A percentile compares a stretch with the other conserved stretches of the same genome.
Conservation (phyloP, 768 basidiomycete genomes). For the Lanmaoa pseudosensibilis region DNA sequence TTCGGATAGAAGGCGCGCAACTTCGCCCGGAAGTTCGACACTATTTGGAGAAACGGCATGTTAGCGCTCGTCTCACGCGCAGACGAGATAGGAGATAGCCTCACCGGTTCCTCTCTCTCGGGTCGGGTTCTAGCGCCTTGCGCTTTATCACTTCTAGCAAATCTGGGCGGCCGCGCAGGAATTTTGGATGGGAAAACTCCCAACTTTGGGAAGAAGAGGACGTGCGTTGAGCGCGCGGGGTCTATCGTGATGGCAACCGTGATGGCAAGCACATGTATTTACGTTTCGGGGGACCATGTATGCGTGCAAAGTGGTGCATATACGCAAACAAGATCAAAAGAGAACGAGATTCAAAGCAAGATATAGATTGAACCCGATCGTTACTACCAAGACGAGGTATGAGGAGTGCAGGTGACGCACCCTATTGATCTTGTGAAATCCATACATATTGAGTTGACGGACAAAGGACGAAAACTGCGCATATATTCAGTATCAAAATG, state of each 20-base stretch:
- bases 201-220: constrained; percentile 80
- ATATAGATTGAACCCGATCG: constrained; percentile 7
- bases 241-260: constrained; percentile 39
- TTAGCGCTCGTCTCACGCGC: background rate
- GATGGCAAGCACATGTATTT: background rate
- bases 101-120: constrained; percentile 40
- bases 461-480: constrained; percentile 89
- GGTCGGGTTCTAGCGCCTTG: constrained; percentile 81
- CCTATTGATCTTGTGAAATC: constrained; percentile 92
- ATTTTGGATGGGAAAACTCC: constrained; percentile 89
- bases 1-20: constrained; percentile 48
- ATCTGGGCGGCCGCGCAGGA: constrained; percentile 77
- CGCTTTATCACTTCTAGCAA: constrained; percentile 84
- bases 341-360: background rate
- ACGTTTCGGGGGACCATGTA: constrained; percentile 1
- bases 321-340: constrained; percentile 2
- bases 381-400: constrained; percentile 9
- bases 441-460: constrained; percentile 94
- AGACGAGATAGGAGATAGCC: background rate
- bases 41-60: constrained; percentile 43
- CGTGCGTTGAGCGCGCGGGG: constrained; percentile 80
- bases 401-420: constrained; percentile 40
- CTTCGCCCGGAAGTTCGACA: constrained; percentile 81
- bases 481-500: constrained; percentile 6
- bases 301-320: constrained; percentile 1